These are phyloP conservation scores for Citrus maxima DNA, from an alignment of 345 rosid species.

Conservation along the genomic window DNA sequence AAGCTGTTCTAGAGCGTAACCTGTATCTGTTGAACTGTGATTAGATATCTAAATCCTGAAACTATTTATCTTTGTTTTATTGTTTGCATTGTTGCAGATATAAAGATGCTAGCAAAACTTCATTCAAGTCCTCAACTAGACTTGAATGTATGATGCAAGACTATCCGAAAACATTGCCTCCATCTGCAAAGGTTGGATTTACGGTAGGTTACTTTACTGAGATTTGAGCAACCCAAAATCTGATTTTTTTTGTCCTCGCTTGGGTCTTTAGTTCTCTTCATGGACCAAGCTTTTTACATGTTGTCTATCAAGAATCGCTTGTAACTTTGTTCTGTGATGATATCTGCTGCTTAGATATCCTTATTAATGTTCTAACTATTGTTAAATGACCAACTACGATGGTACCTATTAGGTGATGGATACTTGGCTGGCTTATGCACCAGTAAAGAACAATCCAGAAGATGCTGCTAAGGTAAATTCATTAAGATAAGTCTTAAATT, in stretches of 20 bases:
- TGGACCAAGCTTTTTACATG: not conserved
- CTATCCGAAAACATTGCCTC: constrained; percentile 90
- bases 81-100: constrained; percentile 47
- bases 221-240: not conserved
- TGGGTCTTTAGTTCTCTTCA: not conserved
- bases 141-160: constrained; percentile 99
- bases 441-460: constrained; percentile 89
- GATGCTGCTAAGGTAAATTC: constrained; percentile 85
- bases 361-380: not conserved
- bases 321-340: constrained; percentile 3
- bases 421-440: constrained; percentile 90
- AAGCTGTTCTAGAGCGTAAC: not conserved
- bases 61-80: constrained; percentile 4
- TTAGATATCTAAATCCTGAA: not conserved
- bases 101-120: constrained; percentile 86
- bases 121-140: constrained; percentile 87
- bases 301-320: not conserved
- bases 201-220: constrained; percentile 48
- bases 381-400: not conserved
- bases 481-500: not conserved
- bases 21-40: not conserved
- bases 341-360: not conserved
- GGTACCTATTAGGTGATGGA: constrained; percentile 59
- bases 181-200: constrained; percentile 85
- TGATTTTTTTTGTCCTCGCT: constrained; percentile 1